Conservation (phyloP, 2,329 filamentous ascomycete genomes). For the Epichloe sibirici region DNA sequence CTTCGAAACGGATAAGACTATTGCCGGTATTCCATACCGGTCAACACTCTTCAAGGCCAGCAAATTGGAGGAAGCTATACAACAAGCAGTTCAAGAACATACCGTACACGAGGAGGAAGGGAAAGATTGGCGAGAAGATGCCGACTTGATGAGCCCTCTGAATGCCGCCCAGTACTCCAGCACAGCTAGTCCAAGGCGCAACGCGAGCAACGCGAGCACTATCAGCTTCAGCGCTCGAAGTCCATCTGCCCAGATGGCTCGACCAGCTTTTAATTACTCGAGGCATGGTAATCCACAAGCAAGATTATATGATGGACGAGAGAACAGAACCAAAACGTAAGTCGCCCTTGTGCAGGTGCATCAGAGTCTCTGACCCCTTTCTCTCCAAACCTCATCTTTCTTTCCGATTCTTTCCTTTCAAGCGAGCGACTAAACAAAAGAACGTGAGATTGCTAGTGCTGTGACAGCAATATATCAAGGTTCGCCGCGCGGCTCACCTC, state of each 20-base stretch:
- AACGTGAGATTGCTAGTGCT: slow-evolving; percentile 40
- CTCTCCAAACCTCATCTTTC: not conserved
- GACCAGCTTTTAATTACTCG: slow-evolving; percentile 38
- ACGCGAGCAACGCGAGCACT: slow-evolving; percentile 68
- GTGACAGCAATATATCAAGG: slow-evolving; percentile 88
- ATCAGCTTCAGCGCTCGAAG: slow-evolving; percentile 67
- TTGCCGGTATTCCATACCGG: slow-evolving; percentile 87
- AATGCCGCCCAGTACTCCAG: slow-evolving; percentile 29
- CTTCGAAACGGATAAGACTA: slow-evolving; percentile 96
- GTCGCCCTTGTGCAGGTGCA: slow-evolving; percentile 20
- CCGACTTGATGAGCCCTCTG: slow-evolving; percentile 28
- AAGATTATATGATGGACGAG: slow-evolving; percentile 73
- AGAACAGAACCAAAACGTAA: slow-evolving; percentile 82
- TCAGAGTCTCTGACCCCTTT: not conserved
- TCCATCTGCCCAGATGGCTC: slow-evolving; percentile 40
- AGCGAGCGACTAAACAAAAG: not conserved
- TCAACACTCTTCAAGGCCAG: slow-evolving; percentile 95
- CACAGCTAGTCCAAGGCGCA: slow-evolving; percentile 41
- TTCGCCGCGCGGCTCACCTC: slow-evolving; percentile 52
- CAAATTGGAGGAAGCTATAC: slow-evolving; percentile 86
- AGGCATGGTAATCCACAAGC: slow-evolving; percentile 76
- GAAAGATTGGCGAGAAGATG: slow-evolving; percentile 49
- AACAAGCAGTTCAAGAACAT: slow-evolving; percentile 74
- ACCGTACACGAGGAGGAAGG: slow-evolving; percentile 72
- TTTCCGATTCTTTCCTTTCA: not conserved